Conservation (phyloP, 495 filamentous ascomycete species). For the Rhypophila decipiens region DNA sequence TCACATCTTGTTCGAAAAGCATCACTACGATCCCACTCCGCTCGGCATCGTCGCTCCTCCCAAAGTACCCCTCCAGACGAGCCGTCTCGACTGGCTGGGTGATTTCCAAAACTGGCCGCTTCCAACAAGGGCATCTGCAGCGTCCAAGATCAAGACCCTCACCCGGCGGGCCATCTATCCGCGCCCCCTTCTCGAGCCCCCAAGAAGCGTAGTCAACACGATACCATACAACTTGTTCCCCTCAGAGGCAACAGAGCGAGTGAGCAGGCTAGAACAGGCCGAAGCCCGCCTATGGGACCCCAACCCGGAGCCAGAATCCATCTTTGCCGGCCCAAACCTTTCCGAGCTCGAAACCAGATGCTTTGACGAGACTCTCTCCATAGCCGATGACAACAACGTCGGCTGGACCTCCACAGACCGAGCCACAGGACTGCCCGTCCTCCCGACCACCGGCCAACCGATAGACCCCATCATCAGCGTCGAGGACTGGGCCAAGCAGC, state of each 20-base stretch:
- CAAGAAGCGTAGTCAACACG: conserved; percentile 5
- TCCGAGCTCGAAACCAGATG: too few species aligned
- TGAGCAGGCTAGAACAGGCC: too few species aligned
- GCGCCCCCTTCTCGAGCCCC: conserved; percentile 2
- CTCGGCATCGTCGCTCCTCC: conserved; percentile 8
- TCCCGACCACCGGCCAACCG: too few species aligned
- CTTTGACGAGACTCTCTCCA: neutral
- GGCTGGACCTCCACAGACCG: conserved; percentile 5
- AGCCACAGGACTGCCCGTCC: too few species aligned
- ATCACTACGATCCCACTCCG: conserved; percentile 13
- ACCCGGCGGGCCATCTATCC: conserved; percentile 6
- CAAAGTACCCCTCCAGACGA: conserved; percentile 7
- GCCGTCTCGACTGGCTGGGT: conserved; percentile 17
- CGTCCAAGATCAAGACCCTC: neutral
- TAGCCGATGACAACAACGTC: neutral
- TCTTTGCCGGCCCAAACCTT: too few species aligned
- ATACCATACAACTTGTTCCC: too few species aligned
- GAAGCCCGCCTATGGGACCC: too few species aligned
- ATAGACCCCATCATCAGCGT: too few species aligned
- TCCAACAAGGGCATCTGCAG: too few species aligned
- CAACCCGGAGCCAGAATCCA: too few species aligned
- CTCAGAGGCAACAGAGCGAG: too few species aligned
- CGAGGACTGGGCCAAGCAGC: conserved; percentile 15
- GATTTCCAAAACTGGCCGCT: conserved; percentile 9
- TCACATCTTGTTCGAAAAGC: conserved; percentile 21